Conservation (phyloP, 2,329 filamentous ascomycete genomes). For the Magnaporthales sp. region DNA sequence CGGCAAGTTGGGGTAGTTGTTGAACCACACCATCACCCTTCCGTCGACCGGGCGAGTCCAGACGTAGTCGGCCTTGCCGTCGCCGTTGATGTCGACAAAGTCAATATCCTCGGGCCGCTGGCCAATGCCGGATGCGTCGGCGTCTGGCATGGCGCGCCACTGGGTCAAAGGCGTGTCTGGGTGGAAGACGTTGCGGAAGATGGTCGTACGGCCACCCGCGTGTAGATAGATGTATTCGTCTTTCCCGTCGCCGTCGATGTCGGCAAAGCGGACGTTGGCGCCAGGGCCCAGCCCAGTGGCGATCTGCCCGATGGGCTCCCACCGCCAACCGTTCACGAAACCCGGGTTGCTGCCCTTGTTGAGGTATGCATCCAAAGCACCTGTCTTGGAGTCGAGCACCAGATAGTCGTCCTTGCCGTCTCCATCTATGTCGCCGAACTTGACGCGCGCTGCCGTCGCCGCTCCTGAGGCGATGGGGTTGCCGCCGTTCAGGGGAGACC, state of each 20-base stretch:
- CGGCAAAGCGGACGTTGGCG: background rate
- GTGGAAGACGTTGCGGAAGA: background rate
- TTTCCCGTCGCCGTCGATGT: background rate
- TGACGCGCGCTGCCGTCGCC: background rate
- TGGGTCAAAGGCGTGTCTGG: background rate
- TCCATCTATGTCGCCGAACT: background rate
- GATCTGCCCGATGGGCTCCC: background rate
- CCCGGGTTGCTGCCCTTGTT: background rate
- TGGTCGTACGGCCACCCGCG: background rate
- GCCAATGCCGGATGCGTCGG: background rate
- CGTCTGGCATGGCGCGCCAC: background rate
- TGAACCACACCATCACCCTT: background rate
- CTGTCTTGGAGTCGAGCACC: background rate
- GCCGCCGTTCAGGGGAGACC: background rate
- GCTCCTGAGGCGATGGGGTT: background rate
- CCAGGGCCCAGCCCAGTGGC: background rate
- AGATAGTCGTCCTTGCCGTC: background rate
- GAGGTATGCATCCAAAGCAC: background rate
- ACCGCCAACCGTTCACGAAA: background rate
- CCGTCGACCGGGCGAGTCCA: background rate
- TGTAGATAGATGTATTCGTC: background rate
- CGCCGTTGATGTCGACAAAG: background rate
- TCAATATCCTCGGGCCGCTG: background rate
- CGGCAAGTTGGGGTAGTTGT: background rate
- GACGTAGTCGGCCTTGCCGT: background rate